Conservation (phyloP, 345 rosid genomes). For the Populus simonii region DNA sequence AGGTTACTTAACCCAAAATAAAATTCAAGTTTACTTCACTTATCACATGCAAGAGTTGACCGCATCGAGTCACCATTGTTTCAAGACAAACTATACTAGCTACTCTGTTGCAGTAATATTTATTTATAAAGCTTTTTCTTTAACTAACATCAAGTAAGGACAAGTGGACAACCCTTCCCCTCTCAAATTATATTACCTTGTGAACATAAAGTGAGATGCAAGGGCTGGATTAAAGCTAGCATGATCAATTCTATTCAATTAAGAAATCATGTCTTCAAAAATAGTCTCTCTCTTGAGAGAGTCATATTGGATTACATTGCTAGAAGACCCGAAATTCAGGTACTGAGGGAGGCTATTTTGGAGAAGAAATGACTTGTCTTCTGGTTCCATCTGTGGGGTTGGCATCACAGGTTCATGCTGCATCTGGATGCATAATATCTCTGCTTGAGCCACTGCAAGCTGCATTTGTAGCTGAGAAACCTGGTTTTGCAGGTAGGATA, state of each 20-base stretch:
- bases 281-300: conserved; percentile 31
- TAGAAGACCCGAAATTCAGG: conserved; percentile 21
- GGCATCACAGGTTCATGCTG: conserved; percentile 20
- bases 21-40: conserved; percentile 23
- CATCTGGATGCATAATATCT: conserved; percentile 32
- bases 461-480: conserved; percentile 33
- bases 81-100: background rate
- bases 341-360: conserved; percentile 20
- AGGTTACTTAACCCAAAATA: conserved; percentile 3
- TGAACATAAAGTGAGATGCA: background rate
- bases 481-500: conserved; percentile 31
- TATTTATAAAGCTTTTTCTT: background rate
- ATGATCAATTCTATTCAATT: conserved; percentile 3
- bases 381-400: background rate
- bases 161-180: background rate
- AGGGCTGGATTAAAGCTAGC: background rate
- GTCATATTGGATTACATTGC: conserved; percentile 26
- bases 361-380: conserved; percentile 15
- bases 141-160: background rate
- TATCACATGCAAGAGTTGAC: conserved; percentile 55
- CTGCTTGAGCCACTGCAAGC: conserved; percentile 31
- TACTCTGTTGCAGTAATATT: background rate
- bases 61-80: conserved; percentile 24
- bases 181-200: background rate
- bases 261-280: conserved; percentile 53